These are phyloP conservation scores for Ustilago shanxiensis DNA, from an alignment of 1,284 basidiomycete species.

Conservation along the genomic window DNA sequence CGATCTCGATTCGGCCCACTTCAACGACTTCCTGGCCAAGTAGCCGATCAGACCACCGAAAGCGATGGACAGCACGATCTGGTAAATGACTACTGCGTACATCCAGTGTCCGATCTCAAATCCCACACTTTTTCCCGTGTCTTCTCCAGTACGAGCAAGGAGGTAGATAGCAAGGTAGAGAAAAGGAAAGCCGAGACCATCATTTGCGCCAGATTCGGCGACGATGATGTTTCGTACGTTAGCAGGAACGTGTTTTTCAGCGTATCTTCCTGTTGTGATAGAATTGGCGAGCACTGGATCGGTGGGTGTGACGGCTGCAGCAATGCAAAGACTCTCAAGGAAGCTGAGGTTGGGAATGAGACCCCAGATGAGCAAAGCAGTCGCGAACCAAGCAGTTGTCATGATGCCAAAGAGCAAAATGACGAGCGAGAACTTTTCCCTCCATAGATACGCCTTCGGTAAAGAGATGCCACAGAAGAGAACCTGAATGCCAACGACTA, in stretches of 20 bases:
- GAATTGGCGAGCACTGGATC: slow-evolving; percentile 71
- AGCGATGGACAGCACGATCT: slow-evolving; percentile 68
- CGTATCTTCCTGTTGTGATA: slow-evolving; percentile 70
- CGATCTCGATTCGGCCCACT: slow-evolving; percentile 67
- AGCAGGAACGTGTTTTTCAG: slow-evolving; percentile 71
- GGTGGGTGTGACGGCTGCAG: slow-evolving; percentile 71
- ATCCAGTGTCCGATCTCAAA: slow-evolving; percentile 70
- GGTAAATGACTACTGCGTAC: slow-evolving; percentile 70
- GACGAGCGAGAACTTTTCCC: slow-evolving; percentile 64
- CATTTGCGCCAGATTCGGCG: slow-evolving; percentile 72
- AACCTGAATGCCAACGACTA: slow-evolving; percentile 69
- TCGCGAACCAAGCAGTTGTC: slow-evolving; percentile 71
- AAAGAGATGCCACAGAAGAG: slow-evolving; percentile 71
- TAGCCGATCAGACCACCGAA: slow-evolving; percentile 71
- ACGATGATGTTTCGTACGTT: slow-evolving; percentile 70
- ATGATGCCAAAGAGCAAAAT: slow-evolving; percentile 70
- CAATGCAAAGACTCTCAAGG: slow-evolving; percentile 70
- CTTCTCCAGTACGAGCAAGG: slow-evolving; percentile 53
- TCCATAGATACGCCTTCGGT: slow-evolving; percentile 68
- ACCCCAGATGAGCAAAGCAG: slow-evolving; percentile 69
- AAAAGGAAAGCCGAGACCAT: slow-evolving; percentile 69
- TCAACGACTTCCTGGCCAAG: slow-evolving; percentile 70
- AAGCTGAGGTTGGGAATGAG: slow-evolving; percentile 69
- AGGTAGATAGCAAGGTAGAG: slow-evolving; percentile 70
- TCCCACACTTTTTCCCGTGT: slow-evolving; percentile 59